Percentiles rank a stretch among this genome's conserved stretches.
These are phyloP conservation scores for Tricholoma terreum DNA, from an alignment of 768 basidiomycete species.

Conservation along the genomic window DNA sequence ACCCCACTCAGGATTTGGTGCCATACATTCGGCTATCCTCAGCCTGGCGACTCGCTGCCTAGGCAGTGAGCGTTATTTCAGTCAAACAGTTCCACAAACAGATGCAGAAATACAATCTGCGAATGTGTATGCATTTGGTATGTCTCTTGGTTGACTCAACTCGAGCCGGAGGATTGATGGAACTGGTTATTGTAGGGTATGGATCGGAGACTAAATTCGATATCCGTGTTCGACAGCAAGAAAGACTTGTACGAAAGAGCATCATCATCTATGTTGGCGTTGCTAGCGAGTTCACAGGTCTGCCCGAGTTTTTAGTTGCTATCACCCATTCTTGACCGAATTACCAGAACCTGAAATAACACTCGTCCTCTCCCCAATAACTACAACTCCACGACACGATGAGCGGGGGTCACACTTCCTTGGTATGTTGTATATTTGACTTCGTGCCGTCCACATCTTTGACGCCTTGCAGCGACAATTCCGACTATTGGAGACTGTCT, in stretches of 20 bases:
- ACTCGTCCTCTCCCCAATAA: conserved; percentile 66
- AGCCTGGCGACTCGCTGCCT: conserved; percentile 72
- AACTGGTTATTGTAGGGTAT: conserved; percentile 36
- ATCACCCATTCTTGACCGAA: background rate
- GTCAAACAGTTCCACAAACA: conserved; percentile 57
- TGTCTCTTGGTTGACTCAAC: conserved; percentile 7
- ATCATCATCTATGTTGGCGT: conserved; percentile 66
- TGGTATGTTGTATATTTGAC: conserved; percentile 35
- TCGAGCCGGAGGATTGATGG: background rate
- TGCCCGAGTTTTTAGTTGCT: conserved; percentile 7
- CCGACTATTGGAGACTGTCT: conserved; percentile 76
- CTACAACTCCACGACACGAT: conserved; percentile 53
- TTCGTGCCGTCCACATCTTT: background rate
- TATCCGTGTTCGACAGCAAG: conserved; percentile 49
- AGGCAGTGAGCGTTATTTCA: conserved; percentile 54
- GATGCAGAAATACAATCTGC: conserved; percentile 63
- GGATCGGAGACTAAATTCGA: conserved; percentile 59
- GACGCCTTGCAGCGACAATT: conserved; percentile 52
- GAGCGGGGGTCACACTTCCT: conserved; percentile 57
- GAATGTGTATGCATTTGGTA: conserved; percentile 54
- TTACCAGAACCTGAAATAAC: conserved; percentile 67
- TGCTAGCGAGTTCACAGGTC: conserved; percentile 71
- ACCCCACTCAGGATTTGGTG: conserved; percentile 79
- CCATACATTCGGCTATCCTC: conserved; percentile 77
- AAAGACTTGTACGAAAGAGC: conserved; percentile 56